Percentiles rank a stretch among this genome's conserved stretches.
Evolutionary conservation across 2,329 filamentous ascomycete genomes (phyloP).

Genomic region (Akanthomyces dipterigenus): DNA sequence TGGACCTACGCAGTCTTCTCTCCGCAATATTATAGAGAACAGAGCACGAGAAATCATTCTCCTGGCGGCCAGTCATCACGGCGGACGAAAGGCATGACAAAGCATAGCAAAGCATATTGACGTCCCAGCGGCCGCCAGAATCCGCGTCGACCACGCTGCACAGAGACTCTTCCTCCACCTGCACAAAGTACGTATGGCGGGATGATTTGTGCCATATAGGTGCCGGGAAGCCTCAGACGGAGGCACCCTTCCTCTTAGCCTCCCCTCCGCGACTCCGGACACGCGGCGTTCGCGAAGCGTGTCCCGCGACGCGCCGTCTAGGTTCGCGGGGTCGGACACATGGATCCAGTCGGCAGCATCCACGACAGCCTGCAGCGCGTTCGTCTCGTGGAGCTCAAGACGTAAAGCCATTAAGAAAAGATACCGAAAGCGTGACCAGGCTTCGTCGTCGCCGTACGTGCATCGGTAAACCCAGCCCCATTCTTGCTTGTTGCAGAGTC

Average conservation of each 20-base stretch:
- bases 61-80: no score
- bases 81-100: no score
- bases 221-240: no score
- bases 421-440: constrained; percentile 9
- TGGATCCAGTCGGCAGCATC: constrained; percentile 8
- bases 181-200: background rate
- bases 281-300: background rate
- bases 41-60: no score
- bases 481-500: background rate
- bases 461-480: constrained; percentile 18
- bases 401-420: background rate
- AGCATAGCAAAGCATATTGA: no score
- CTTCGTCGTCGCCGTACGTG: constrained; percentile 13
- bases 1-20: no score
- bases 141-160: background rate
- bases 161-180: background rate
- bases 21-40: no score
- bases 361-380: background rate
- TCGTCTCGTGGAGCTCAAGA: background rate
- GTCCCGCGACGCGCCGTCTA: constrained; percentile 1
- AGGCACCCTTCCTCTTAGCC: background rate
- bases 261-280: background rate
- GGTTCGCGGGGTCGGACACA: constrained; percentile 5
- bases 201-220: background rate
- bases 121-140: background rate